Evolutionary conservation across 495 filamentous ascomycete species (phyloP).

Genomic region (Annulohypoxylon stygium): DNA sequence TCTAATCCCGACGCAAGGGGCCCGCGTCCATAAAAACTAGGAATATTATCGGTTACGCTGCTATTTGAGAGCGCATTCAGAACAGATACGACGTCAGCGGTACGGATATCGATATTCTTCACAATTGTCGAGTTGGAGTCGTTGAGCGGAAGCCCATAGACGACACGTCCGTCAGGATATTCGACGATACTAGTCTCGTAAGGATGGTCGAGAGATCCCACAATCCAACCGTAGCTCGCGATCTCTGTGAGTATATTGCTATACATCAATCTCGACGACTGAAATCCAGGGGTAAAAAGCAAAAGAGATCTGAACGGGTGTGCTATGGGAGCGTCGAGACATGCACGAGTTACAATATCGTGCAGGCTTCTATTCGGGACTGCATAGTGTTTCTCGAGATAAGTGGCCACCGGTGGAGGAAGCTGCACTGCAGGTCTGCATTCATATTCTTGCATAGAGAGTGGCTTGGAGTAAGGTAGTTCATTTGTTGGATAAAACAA

Average conservation of each 20-base stretch:
- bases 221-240: slow-evolving; percentile 63
- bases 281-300: slow-evolving; percentile 58
- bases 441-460: slow-evolving; percentile 3
- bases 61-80: slow-evolving; percentile 50
- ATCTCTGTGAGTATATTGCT: slow-evolving; percentile 57
- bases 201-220: slow-evolving; percentile 64
- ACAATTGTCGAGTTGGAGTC: slow-evolving; percentile 10
- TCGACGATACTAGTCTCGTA: slow-evolving; percentile 60
- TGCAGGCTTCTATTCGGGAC: slow-evolving; percentile 10
- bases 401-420: slow-evolving; percentile 19
- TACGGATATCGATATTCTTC: slow-evolving; percentile 45
- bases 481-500: slow-evolving; percentile 53
- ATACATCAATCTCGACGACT: slow-evolving; percentile 55
- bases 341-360: neutral
- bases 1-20: neutral
- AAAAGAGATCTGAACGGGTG: slow-evolving; percentile 42
- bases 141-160: slow-evolving; percentile 37
- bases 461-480: neutral
- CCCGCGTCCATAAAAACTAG: neutral
- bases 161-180: slow-evolving; percentile 60
- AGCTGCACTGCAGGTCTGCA: slow-evolving; percentile 36
- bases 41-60: neutral
- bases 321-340: slow-evolving; percentile 2
- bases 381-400: neutral
- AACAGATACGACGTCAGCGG: slow-evolving; percentile 54